These are phyloP conservation scores for Ophiostoma fasciatum DNA, from an alignment of 2,329 filamentous ascomycete species.

Conservation along the genomic window DNA sequence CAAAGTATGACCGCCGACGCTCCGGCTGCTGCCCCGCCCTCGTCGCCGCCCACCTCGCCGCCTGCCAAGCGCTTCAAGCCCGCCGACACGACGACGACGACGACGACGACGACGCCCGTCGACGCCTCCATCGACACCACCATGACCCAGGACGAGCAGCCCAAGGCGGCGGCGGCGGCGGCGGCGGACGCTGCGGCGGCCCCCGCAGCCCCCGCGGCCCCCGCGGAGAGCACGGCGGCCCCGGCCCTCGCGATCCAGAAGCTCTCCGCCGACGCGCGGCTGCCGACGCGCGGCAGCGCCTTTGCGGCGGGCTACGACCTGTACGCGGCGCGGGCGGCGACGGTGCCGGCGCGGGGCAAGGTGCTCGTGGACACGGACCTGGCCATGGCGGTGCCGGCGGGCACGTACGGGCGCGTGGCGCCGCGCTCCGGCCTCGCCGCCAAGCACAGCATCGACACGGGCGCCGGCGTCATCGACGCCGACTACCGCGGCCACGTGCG, in stretches of 20 bases:
- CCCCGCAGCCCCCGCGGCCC: conserved; percentile 12
- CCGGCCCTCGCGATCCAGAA: conserved; percentile 67
- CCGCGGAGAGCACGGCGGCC: conserved; percentile 7
- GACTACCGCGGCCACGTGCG: conserved; percentile 93
- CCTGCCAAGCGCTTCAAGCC: conserved; percentile 67
- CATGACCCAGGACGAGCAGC: conserved; percentile 14
- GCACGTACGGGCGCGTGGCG: conserved; percentile 83
- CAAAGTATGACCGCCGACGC: conserved; percentile 9
- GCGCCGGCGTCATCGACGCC: conserved; percentile 92
- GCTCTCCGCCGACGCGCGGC: conserved; percentile 60
- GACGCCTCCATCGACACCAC: conserved; percentile 22
- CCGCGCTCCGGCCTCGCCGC: conserved; percentile 80
- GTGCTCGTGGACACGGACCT: conserved; percentile 83
- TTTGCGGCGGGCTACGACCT: conserved; percentile 91
- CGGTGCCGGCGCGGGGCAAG: conserved; percentile 70
- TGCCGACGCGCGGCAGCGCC: conserved; percentile 77
- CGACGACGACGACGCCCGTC: too few relatives aligned
- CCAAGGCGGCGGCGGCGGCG: conserved; percentile 19
- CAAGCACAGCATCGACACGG: conserved; percentile 93
- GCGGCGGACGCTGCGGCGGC: conserved; percentile 12
- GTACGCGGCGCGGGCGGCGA: conserved; percentile 61
- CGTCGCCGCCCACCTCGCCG: conserved; percentile 55
- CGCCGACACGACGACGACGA: too few relatives aligned
- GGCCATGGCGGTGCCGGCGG: conserved; percentile 75
- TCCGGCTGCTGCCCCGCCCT: conserved; percentile 7